Percentiles rank a stretch among this genome's conserved stretches.
Conservation (phyloP, 2,329 filamentous ascomycete genomes). For the Aureobasidium sp. region DNA sequence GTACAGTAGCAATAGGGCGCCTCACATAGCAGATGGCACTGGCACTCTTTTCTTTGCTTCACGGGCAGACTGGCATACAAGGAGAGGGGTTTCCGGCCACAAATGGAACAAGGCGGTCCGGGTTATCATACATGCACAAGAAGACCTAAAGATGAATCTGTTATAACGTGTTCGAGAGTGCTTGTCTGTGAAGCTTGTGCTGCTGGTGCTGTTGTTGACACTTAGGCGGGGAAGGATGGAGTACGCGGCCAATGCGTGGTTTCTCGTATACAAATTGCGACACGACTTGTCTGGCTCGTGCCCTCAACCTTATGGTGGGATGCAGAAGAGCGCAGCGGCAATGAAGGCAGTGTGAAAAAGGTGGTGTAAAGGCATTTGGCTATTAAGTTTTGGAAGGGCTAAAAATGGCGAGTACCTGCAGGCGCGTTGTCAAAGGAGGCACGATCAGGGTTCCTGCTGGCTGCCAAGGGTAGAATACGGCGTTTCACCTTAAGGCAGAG, state of each 20-base stretch:
- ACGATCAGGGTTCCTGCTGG: neutral
- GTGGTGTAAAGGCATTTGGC: neutral
- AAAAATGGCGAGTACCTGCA: neutral
- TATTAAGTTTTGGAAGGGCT: neutral
- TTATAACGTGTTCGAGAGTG: neutral
- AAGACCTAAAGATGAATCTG: neutral
- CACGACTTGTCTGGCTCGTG: conserved; percentile 1
- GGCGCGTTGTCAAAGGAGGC: neutral
- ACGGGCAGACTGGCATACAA: neutral
- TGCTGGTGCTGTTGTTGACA: neutral
- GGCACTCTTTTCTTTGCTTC: neutral
- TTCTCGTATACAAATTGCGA: conserved; percentile 1
- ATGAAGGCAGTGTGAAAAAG: neutral
- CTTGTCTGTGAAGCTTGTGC: neutral
- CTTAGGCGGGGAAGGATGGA: neutral
- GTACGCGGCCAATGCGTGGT: conserved; percentile 1
- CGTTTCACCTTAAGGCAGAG: conserved; percentile 1
- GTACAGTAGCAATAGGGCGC: neutral
- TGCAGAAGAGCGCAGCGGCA: neutral
- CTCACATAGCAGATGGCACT: neutral
- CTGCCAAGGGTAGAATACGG: neutral
- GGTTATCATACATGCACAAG: neutral
- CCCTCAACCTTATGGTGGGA: neutral
- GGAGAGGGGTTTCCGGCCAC: neutral
- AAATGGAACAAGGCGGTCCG: neutral